Base-by-base conservation (phyloP, 75 land plant species). In the Ceratopteris richardii region DNA sequence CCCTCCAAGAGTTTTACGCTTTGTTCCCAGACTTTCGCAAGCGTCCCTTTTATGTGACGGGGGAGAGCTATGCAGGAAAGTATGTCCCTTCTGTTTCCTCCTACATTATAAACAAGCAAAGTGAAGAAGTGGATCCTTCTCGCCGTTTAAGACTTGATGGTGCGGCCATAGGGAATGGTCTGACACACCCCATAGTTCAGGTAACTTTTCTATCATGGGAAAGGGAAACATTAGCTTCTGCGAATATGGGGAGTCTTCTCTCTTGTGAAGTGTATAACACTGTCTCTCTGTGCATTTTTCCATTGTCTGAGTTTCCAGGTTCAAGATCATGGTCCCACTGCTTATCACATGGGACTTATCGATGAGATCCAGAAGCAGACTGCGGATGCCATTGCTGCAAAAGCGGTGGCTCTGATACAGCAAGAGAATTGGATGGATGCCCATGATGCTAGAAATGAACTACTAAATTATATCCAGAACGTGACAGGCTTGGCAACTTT, bases 21-120 rank as follows among this genome's bases (percentile, higher is more conserved):
- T 26, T 60, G 14, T 60, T 81, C 42, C 63, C 81, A 0, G 11
- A 19, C 17, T 80, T 82, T 20, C 54, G 56, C 5, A 19, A 48
- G 10, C 71, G 96, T 0, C 87, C 96, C 0, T 46, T 90, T 30
- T 90, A 74, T 57, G 37, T 81, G 9, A 65, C 85, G 16, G 87
- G 96, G 6, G 91, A 90, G 68, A 90, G 96, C 69, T 90, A 90
- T 36, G 85, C 80, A 0, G 87, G 96, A 4, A 90, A 90, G 59
- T 86, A 86, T 65, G 76, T 83, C 25, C 96, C 96, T 1, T 76
- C 91, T 2, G 61, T 79, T 56, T 87, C 88, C 19, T 61, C 73
- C 63, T 77, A 79, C 65, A 69, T 81, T 18, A 18, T 86, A 50
- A 51, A 67, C 57, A 36, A 67, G 53, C 78, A 76, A 39, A 17